Percentiles rank a stretch among this genome's conserved stretches.
Conservation (phyloP, 371 early-diverging fungal genomes). For the Lichtheimia ornata region DNA sequence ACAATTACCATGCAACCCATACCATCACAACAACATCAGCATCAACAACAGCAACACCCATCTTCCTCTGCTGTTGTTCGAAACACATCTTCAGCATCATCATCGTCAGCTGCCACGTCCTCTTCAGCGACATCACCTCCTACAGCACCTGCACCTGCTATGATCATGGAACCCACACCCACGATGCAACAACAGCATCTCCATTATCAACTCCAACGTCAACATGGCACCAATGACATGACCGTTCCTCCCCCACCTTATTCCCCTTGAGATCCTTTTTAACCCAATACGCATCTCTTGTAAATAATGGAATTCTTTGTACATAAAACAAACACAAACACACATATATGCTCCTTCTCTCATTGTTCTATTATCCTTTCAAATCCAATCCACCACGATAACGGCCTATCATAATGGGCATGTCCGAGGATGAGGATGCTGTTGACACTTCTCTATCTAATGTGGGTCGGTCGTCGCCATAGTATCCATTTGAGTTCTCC, state of each 20-base stretch:
- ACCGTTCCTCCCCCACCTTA: constrained; percentile 26
- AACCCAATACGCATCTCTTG: not conserved
- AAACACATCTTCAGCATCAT: constrained; percentile 1
- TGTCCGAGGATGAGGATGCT: constrained; percentile 22
- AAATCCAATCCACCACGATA: constrained; percentile 16
- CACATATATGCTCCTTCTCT: no score
- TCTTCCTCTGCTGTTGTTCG: not conserved
- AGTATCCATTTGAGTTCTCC: constrained; percentile 1
- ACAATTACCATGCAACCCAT: not conserved
- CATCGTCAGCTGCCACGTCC: not conserved
- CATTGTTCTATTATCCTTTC: not conserved
- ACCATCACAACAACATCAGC: not conserved
- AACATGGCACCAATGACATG: constrained; percentile 17
- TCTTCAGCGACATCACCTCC: not conserved
- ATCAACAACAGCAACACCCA: not conserved
- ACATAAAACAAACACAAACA: no score
- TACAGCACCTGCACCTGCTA: constrained; percentile 1
- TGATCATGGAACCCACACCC: constrained; percentile 16
- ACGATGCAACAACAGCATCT: constrained; percentile 26
- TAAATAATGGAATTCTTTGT: no score
- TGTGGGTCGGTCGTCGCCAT: constrained; percentile 7
- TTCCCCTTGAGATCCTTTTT: constrained; percentile 13
- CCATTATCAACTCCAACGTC: constrained; percentile 26
- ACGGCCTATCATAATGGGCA: constrained; percentile 21
- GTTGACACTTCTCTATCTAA: constrained; percentile 21